These are phyloP conservation scores for Moniliophthora roreri DNA, from an alignment of 1,284 basidiomycete species.

Conservation along the genomic window DNA sequence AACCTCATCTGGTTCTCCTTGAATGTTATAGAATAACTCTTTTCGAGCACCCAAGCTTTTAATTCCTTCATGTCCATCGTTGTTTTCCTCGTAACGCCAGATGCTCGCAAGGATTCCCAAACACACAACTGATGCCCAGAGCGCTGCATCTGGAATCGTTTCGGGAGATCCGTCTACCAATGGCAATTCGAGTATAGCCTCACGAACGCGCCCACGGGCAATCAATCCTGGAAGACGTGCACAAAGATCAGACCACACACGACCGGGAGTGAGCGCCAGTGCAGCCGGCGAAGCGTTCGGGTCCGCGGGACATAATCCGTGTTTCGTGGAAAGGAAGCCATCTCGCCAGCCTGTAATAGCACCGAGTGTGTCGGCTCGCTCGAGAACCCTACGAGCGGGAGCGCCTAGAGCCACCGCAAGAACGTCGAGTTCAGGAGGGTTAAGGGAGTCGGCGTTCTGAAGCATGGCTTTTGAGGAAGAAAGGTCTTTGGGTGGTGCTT, in stretches of 20 bases:
- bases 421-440: constrained; percentile 13
- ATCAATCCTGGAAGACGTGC: constrained; percentile 11
- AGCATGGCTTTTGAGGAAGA: constrained; percentile 8
- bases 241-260: constrained; percentile 13
- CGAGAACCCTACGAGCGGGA: constrained; percentile 10
- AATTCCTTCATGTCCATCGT: constrained; percentile 15
- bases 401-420: constrained; percentile 12
- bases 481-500: constrained; percentile 9
- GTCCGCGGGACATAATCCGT: constrained; percentile 13
- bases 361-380: constrained; percentile 10
- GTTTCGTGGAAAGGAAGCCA: constrained; percentile 11
- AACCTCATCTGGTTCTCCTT: constrained; percentile 12
- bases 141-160: constrained; percentile 10
- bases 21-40: constrained; percentile 9
- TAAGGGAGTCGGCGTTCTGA: constrained; percentile 12
- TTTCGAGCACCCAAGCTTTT: constrained; percentile 1
- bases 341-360: constrained; percentile 13
- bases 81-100: constrained; percentile 13
- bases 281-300: constrained; percentile 13
- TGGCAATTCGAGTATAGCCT: constrained; percentile 12
- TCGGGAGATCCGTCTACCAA: constrained; percentile 6
- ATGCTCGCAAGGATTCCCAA: constrained; percentile 15
- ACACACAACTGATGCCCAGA: constrained; percentile 15
- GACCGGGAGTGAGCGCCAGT: constrained; percentile 5
- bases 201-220: constrained; percentile 11